These are phyloP conservation scores for Rubia yunnanensis DNA, from an alignment of 257 asterid species.

Conservation along the genomic window DNA sequence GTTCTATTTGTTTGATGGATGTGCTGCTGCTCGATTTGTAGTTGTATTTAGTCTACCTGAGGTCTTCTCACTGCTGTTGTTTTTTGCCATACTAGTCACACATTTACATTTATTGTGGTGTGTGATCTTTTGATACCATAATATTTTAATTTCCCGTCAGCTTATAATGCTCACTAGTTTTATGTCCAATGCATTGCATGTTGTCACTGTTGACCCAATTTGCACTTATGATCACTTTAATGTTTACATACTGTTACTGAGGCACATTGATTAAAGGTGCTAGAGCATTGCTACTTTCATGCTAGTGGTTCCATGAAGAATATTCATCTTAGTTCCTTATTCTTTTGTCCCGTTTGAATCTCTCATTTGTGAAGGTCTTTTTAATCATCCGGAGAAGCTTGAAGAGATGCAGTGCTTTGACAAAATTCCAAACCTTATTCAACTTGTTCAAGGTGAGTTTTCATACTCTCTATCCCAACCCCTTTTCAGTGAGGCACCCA, in stretches of 20 bases:
- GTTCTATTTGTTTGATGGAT: too few relatives aligned
- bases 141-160: too few relatives aligned
- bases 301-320: not conserved
- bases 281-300: not conserved
- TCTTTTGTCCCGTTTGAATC: not conserved
- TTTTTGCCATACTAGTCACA: too few relatives aligned
- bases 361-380: constrained; percentile 51
- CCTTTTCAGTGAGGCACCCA: not conserved
- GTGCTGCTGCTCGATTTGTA: not conserved
- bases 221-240: not conserved
- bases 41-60: too few relatives aligned
- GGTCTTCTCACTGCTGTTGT: too few relatives aligned
- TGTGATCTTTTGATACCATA: too few relatives aligned
- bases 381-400: constrained; percentile 80
- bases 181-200: not conserved
- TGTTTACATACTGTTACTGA: not conserved
- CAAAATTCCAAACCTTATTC: constrained; percentile 77
- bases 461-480: not conserved
- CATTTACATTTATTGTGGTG: too few relatives aligned
- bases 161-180: too few relatives aligned
- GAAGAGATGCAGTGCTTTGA: constrained; percentile 95
- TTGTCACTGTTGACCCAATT: not conserved
- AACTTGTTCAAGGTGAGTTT: constrained; percentile 77
- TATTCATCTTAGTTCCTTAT: not conserved
- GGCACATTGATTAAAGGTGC: not conserved